phyloP scores from a whole-genome alignment of 768 basidiomycete genomes.

The Suillus subaureus region DNA sequence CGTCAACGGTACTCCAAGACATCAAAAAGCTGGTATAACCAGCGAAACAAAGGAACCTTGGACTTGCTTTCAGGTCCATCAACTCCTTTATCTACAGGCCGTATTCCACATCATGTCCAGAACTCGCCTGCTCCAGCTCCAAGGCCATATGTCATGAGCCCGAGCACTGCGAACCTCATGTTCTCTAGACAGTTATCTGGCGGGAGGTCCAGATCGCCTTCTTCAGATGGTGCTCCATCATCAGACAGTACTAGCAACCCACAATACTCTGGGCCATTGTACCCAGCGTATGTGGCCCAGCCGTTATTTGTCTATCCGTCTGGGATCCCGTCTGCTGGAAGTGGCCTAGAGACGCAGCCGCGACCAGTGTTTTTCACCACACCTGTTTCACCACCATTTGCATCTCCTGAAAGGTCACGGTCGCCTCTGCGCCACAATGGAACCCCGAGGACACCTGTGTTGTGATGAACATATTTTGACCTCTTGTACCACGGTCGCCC shows the following conservation, averaged over 20 bases:
- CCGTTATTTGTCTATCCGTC: conserved; percentile 33
- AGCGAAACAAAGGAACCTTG: conserved; percentile 27
- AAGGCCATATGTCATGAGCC: conserved; percentile 34
- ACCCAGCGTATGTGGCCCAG: conserved; percentile 33
- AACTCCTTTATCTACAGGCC: conserved; percentile 33
- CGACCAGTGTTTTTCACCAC: conserved; percentile 7
- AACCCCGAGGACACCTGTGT: neutral
- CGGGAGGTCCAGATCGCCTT: conserved; percentile 30
- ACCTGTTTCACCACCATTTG: neutral
- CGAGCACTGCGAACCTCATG: conserved; percentile 29
- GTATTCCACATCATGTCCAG: conserved; percentile 23
- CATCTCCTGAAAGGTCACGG: conserved; percentile 4
- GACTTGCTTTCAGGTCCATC: conserved; percentile 35
- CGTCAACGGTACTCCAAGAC: conserved; percentile 26
- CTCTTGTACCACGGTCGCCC: neutral
- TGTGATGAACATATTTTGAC: neutral
- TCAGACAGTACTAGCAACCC: conserved; percentile 35
- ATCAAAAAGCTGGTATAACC: conserved; percentile 31
- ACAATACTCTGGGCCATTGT: conserved; percentile 15
- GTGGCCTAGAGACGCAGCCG: neutral
- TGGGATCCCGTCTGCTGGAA: conserved; percentile 31
- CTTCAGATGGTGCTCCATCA: conserved; percentile 31
- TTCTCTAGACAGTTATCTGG: conserved; percentile 24
- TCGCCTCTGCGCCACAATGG: conserved; percentile 3
- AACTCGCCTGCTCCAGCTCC: conserved; percentile 15